Base-by-base conservation (phyloP, 139 green algal species). In the Microglena sp. region DNA sequence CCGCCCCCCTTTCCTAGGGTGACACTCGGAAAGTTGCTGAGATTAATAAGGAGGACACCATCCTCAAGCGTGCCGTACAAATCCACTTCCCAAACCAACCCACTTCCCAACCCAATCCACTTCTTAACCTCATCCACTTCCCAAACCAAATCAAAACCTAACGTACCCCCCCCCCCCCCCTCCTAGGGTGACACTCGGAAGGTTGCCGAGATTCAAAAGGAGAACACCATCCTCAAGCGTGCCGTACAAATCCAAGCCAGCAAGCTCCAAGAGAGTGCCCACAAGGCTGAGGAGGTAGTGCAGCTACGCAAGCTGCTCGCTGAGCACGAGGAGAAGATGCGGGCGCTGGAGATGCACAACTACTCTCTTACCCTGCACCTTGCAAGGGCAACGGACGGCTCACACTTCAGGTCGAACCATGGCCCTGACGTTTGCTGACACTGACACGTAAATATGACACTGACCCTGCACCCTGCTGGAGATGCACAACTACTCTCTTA, bases 41-140 rank as follows among this genome's bases (percentile, higher is more conserved):
- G n/a, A n/a, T n/a, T n/a, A n/a, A n/a, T n/a, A n/a, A n/a, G 60
- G 72, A n/a, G n/a, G 76, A 90, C 55, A 57, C 57, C 3, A 84
- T 95, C 43, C 69, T 95, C 5, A 95, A 95, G 74, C 81, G 85
- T 5, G 87, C 87, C 7, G 87, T 93, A n/a, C n/a, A n/a, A n/a
- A n/a, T n/a, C n/a, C n/a, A n/a, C n/a, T n/a, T n/a, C n/a, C n/a
- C n/a, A n/a, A n/a, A n/a, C n/a, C n/a, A n/a, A n/a, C n/a, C n/a
- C n/a, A n/a, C n/a, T n/a, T n/a, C n/a, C n/a, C n/a, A n/a, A n/a
- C n/a, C n/a, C n/a, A n/a, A n/a, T n/a, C n/a, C n/a, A n/a, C n/a
- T n/a, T n/a, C n/a, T n/a, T n/a, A n/a, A n/a, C n/a, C n/a, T n/a
- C n/a, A n/a, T n/a, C n/a, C n/a, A n/a, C n/a, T n/a, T n/a, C n/a